Base-by-base conservation (phyloP, 2,329 filamentous ascomycete species). In the Trichophyton schoenleinii region DNA sequence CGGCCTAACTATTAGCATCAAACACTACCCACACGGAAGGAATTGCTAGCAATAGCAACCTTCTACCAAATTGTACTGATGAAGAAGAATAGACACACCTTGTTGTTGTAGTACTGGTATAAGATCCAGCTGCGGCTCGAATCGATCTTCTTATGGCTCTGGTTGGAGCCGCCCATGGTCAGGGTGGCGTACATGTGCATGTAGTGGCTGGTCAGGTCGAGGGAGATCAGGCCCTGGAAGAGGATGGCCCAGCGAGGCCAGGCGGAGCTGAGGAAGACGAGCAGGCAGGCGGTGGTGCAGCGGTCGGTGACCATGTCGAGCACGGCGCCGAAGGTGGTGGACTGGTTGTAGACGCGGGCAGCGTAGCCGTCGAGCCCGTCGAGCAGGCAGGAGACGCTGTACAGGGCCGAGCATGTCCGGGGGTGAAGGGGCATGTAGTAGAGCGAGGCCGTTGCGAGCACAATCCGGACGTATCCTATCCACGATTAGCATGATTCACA, bases 371-470 rank as follows among this genome's bases (percentile, higher is more conserved):
- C 94, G 65, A 97, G 83, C 53, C 92, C 94, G 73, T 99, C 94
- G 66, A 99, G 87, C 52, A 97, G 83, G 74, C 94, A 97, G 28
- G 92, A 97, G 63, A 99, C 79, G 72, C 87, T 92, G 81, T 99
- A 99, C 15, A 78, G 70, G 59, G 91, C 75, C 63, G 89, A 91
- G 78, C 92, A 97, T 42, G 91, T 96, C 69, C 92, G 87, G n/a
- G 92, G 92, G 74, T 99, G 94, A 60, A 97, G 84, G 59, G 94
- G 92, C 94, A 99, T 99, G 80, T 96, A 99, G 79, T 97, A 96
- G 67, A 99, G 85, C 31, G 94, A 96, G 57, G 88, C 89, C 69
- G 96, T 79, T 68, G 91, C 91, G 67, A 92, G 83, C 65, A 92
- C 77, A 70, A 94, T 87, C 69, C 89, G 86, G 62, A 78, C 81